Evolutionary conservation across 306 rosid species (phyloP).

Genomic region (Prunus armeniaca): DNA sequence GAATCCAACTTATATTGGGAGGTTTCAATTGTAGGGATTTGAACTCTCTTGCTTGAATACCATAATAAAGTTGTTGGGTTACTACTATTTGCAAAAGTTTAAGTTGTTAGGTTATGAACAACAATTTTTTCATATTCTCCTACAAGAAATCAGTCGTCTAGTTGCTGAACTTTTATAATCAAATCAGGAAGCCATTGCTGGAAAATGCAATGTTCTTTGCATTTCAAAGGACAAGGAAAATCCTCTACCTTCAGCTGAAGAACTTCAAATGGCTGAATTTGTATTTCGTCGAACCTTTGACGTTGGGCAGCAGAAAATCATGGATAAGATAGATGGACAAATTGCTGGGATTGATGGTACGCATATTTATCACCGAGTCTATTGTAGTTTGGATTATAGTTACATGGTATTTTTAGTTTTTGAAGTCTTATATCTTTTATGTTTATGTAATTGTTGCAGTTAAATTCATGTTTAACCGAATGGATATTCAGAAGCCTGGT

Average conservation of each 20-base stretch:
- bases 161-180: conserved; percentile 6
- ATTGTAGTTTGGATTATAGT: conserved; percentile 9
- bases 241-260: conserved; percentile 53
- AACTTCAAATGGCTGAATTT: conserved; percentile 58
- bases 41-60: not conserved
- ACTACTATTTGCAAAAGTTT: not conserved
- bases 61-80: not conserved
- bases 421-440: conserved; percentile 32
- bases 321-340: conserved; percentile 47
- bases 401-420: conserved; percentile 18
- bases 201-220: conserved; percentile 82
- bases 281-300: conserved; percentile 78
- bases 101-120: not conserved
- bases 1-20: not conserved
- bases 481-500: conserved; percentile 36
- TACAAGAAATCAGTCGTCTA: not conserved
- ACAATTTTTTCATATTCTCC: not conserved
- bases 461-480: conserved; percentile 58
- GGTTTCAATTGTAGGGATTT: not conserved
- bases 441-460: conserved; percentile 63
- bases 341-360: conserved; percentile 68
- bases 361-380: not conserved
- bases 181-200: conserved; percentile 82
- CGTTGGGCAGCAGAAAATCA: conserved; percentile 41
- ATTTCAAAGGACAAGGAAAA: conserved; percentile 61